Evolutionary conservation across 371 early-diverging fungal genomes (phyloP).

Genomic region (Paraphysoderma sedebokerense): DNA sequence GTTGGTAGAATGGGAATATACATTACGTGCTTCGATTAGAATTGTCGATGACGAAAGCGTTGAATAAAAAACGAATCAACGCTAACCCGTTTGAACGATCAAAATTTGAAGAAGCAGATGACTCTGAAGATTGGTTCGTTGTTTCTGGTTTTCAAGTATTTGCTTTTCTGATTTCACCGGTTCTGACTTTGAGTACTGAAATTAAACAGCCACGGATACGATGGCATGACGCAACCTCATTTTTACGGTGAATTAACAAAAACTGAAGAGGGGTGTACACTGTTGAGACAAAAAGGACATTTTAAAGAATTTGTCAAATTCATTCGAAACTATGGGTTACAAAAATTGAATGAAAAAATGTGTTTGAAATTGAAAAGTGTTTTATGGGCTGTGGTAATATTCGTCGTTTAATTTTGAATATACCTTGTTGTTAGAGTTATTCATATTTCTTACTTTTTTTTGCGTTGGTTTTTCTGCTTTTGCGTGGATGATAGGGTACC

Average conservation of each 20-base stretch:
- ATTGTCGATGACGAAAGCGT: slow-evolving; percentile 44
- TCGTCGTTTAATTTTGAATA: not conserved
- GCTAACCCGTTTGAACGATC: not conserved
- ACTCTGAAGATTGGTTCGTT: not conserved
- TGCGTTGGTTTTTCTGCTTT: not conserved
- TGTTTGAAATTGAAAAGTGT: slow-evolving; percentile 51
- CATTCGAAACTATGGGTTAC: slow-evolving; percentile 42
- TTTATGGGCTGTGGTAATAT: slow-evolving; percentile 46
- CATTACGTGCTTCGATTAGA: slow-evolving; percentile 65
- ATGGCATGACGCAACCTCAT: slow-evolving; percentile 45
- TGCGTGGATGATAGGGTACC: slow-evolving; percentile 29
- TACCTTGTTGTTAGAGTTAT: not conserved
- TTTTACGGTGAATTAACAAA: slow-evolving; percentile 68
- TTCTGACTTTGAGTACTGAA: not conserved
- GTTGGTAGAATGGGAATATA: slow-evolving; percentile 45
- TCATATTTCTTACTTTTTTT: not conserved
- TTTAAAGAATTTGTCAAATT: slow-evolving; percentile 39
- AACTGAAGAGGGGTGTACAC: slow-evolving; percentile 53
- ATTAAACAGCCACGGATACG: slow-evolving; percentile 21
- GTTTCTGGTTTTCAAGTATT: not conserved
- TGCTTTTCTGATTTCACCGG: not conserved
- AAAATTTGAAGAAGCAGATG: not conserved
- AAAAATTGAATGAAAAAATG: slow-evolving; percentile 15
- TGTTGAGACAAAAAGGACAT: slow-evolving; percentile 45
- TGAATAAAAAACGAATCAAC: slow-evolving; percentile 6